Conservation (phyloP, 768 basidiomycete species). For the Lactarius evosmus region DNA sequence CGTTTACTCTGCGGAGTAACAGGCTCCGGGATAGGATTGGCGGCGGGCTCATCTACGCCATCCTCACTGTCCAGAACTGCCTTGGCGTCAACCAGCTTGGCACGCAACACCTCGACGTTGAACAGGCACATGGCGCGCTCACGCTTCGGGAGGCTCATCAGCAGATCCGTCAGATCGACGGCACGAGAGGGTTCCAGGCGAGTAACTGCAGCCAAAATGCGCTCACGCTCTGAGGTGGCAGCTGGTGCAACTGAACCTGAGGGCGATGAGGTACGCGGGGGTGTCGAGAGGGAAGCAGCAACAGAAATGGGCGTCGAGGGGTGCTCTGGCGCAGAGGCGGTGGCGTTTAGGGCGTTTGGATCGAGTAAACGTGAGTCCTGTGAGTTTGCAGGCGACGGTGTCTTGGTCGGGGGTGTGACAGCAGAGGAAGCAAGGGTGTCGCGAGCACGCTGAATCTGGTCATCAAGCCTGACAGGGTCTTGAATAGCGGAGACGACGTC, state of each 20-base stretch:
- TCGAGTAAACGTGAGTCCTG: constrained; percentile 73
- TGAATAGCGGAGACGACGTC: constrained; percentile 78
- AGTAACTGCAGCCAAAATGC: constrained; percentile 63
- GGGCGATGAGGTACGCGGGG: constrained; percentile 81
- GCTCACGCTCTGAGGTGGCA: constrained; percentile 61
- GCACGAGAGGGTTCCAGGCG: constrained; percentile 61
- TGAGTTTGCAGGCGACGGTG: constrained; percentile 54
- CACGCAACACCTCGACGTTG: constrained; percentile 73
- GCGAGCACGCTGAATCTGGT: constrained; percentile 50
- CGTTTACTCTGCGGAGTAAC: constrained; percentile 62
- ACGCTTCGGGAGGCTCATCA: constrained; percentile 84
- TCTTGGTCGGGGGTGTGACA: constrained; percentile 47
- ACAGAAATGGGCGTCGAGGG: constrained; percentile 83
- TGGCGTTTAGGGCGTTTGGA: constrained; percentile 59
- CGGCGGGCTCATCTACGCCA: constrained; percentile 42
- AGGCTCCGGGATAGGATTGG: constrained; percentile 39
- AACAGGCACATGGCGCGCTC: constrained; percentile 91
- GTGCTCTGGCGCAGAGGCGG: constrained; percentile 87
- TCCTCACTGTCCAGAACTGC: constrained; percentile 74
- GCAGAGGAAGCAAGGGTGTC: constrained; percentile 32
- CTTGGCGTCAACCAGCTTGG: constrained; percentile 80
- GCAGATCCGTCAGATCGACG: constrained; percentile 65
- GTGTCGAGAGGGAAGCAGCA: constrained; percentile 69
- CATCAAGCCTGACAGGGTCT: constrained; percentile 60
- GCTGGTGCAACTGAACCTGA: constrained; percentile 55